These are phyloP conservation scores for Suillus clintonianus DNA, from an alignment of 768 basidiomycete genomes.

Conservation along the genomic window DNA sequence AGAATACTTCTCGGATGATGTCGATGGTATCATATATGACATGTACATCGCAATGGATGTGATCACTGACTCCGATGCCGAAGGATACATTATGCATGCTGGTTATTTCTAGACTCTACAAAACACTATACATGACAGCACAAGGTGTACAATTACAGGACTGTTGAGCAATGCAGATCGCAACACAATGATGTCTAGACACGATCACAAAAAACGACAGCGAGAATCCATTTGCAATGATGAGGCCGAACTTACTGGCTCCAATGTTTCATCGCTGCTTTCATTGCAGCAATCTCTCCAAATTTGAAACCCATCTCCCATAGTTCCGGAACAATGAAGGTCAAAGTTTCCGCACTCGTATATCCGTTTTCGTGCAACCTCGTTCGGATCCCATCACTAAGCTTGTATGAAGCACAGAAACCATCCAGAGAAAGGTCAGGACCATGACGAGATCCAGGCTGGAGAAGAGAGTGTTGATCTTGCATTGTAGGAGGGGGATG, in stretches of 20 bases:
- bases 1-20: constrained; percentile 7
- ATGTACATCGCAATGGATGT: constrained; percentile 28
- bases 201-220: background rate
- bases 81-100: constrained; percentile 15
- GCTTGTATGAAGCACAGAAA: background rate
- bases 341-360: background rate
- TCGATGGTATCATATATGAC: constrained; percentile 23
- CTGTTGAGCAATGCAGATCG: no score
- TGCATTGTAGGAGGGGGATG: background rate
- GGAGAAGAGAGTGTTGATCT: background rate
- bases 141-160: background rate
- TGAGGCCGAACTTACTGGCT: background rate
- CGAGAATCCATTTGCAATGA: background rate
- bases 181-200: background rate
- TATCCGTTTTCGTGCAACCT: background rate
- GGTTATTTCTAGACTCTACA: constrained; percentile 10
- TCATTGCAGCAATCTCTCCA: background rate
- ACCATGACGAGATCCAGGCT: background rate
- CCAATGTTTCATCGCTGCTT: background rate
- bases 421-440: background rate
- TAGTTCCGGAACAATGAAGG: background rate
- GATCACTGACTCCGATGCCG: constrained; percentile 28
- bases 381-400: background rate
- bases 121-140: background rate
- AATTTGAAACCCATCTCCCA: constrained; percentile 1